A percentile compares a stretch with the other conserved stretches of the same genome.
phyloP scores from a whole-genome alignment of 2,329 filamentous ascomycete species.

The Cordyceps cateniannulata region DNA sequence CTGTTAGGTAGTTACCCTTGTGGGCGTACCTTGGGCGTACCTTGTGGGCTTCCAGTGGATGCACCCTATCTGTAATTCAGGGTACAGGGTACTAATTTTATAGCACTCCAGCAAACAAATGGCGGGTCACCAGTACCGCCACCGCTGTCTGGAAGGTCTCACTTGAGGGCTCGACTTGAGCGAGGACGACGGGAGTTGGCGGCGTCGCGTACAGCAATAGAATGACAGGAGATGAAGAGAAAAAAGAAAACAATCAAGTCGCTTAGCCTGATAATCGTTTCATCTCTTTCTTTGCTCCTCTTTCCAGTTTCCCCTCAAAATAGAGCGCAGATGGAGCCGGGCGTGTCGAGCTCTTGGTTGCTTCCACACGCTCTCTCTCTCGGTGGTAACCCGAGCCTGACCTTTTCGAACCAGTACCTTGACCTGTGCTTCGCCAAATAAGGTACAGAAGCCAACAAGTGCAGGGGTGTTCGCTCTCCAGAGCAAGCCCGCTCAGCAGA shows the following conservation, averaged over 20 bases:
- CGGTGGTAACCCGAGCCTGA: not conserved
- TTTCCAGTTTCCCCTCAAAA: not conserved
- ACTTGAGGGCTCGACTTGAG: not conserved
- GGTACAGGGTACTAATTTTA: constrained; percentile 1
- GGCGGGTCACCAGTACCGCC: not conserved
- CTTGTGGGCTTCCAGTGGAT: not conserved
- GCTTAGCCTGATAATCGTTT: not conserved
- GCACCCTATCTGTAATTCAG: not conserved
- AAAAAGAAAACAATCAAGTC: not conserved
- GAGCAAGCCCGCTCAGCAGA: constrained; percentile 7
- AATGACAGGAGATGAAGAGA: not conserved
- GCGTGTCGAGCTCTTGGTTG: not conserved
- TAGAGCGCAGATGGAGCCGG: not conserved
- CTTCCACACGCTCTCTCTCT: not conserved
- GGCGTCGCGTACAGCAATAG: not conserved
- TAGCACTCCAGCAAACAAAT: not conserved
- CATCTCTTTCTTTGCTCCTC: not conserved
- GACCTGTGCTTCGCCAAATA: not conserved
- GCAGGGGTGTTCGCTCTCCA: constrained; percentile 4
- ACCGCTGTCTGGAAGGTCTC: constrained; percentile 1
- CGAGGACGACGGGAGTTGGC: not conserved
- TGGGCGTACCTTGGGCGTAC: not conserved
- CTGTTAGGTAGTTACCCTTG: not conserved
- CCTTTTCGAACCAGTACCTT: not conserved
- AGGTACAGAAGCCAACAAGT: not conserved